Evolutionary conservation across 805 yeast genomes (phyloP), one percentile per base, ranked within the genome.

Genomic region (Teunomyces funiuensis): DNA sequence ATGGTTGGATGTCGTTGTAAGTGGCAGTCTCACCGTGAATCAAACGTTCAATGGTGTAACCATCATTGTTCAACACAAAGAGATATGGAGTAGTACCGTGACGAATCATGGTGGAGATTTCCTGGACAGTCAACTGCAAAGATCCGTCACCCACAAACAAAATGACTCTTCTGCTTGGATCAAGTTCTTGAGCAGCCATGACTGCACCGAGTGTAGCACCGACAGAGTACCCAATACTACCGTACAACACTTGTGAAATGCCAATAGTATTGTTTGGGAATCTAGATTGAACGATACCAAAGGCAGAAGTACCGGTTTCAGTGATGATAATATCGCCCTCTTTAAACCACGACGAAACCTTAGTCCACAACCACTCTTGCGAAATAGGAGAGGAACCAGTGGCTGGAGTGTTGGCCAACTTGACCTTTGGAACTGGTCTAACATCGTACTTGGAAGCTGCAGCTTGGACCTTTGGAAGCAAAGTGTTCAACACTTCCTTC

Each of bases 131-230:
- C 64, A 82, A 73, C 67, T 82, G 88, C 54, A 82, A 70, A 33
- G 88, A 82, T 61, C 88, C 88, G 62, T 82, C 88, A 69, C 88
- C 88, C 51, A 81, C 77, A 60, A 82, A 82, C 46, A 83, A 66
- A 45, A 81, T 71, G 41, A 79, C 85, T 73, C 88, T 77, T 64
- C 73, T 79, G 45, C 60, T 58, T 50, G 80, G 80, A 57, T 79
- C 79, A 43, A 79, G 55, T 62, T 82, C 87, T 56, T 77, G 76
- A 50, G 83, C 79, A 18, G 85, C 87, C 65, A 80, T 75, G 30
- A 77, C 77, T 36, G 88, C 87, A 61, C 88, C 88, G 46, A 78
- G 62, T 17, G 81, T 69, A 36, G 86, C 80, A 61, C 87, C 87
- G 44, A 80, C 77, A 38, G 87, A 71, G 67, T 65, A 82, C 55